phyloP scores from a whole-genome alignment of 768 basidiomycete species.

The Goffeauzyma gilvescens region DNA sequence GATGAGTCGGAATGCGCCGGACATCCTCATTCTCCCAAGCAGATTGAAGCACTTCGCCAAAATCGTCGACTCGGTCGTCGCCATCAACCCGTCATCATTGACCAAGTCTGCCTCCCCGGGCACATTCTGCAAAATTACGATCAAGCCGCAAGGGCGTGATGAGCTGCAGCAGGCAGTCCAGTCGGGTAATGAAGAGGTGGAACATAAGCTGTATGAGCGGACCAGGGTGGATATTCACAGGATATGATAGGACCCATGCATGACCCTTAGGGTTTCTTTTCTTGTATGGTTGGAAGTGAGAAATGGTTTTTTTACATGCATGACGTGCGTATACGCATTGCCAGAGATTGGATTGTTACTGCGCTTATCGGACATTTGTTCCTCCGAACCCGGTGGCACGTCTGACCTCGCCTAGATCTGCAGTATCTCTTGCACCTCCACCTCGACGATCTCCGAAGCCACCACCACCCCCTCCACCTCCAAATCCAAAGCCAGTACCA shows the following conservation, averaged over 20 bases:
- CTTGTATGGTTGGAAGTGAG: no score
- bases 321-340: no score
- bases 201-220: conserved; percentile 33
- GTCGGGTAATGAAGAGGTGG: conserved; percentile 19
- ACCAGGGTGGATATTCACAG: conserved; percentile 34
- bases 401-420: conserved; percentile 46
- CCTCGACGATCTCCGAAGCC: conserved; percentile 21
- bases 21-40: conserved; percentile 73
- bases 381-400: conserved; percentile 64
- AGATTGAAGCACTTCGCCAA: conserved; percentile 76
- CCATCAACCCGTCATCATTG: conserved; percentile 73
- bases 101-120: conserved; percentile 30
- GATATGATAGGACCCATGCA: conserved; percentile 22
- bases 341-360: no score
- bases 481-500: conserved; percentile 4
- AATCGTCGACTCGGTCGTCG: conserved; percentile 55
- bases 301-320: no score
- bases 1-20: conserved; percentile 45
- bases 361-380: conserved; percentile 46
- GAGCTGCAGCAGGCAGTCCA: conserved; percentile 17
- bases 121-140: conserved; percentile 33
- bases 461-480: conserved; percentile 21
- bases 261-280: no score
- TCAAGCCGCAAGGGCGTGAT: conserved; percentile 30
- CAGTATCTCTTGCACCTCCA: conserved; percentile 8